phyloP scores from a whole-genome alignment of 129 eudicot genomes.

The Flaveria ramosissima region DNA sequence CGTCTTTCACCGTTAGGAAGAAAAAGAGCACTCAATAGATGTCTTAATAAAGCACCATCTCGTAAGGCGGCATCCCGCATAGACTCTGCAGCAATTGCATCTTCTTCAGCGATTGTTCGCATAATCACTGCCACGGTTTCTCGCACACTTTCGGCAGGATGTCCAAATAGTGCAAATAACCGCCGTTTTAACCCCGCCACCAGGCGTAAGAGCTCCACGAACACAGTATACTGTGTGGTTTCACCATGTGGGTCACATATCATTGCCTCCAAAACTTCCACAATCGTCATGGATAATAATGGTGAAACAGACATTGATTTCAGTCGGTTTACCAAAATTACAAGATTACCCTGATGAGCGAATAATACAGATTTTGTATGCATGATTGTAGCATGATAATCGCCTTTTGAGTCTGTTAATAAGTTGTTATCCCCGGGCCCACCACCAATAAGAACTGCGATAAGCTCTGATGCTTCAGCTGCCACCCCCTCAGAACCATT shows the following conservation, averaged over 20 bases:
- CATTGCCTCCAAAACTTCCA: conserved; percentile 97
- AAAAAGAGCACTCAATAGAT: conserved; percentile 79
- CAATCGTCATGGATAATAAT: conserved; percentile 82
- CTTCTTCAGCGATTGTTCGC: conserved; percentile 99
- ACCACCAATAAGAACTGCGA: conserved; percentile 94
- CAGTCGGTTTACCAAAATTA: conserved; percentile 80
- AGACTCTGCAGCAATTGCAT: conserved; percentile 96
- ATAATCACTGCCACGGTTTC: conserved; percentile 94
- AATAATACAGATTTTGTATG: conserved; percentile 89
- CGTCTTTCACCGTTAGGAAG: conserved; percentile 84
- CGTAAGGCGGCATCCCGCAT: conserved; percentile 99
- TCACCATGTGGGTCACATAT: conserved; percentile 94
- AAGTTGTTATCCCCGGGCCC: conserved; percentile 75
- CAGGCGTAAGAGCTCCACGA: conserved; percentile 87
- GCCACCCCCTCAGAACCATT: conserved; percentile 95
- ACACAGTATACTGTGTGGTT: conserved; percentile 87
- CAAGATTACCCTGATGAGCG: conserved; percentile 71
- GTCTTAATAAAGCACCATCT: conserved; percentile 94
- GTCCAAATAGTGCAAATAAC: conserved; percentile 88
- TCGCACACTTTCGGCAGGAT: conserved; percentile 94
- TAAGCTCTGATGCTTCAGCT: conserved; percentile 82
- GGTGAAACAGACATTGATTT: conserved; percentile 94
- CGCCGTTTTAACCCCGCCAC: conserved; percentile 94
- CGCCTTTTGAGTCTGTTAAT: conserved; percentile 82
- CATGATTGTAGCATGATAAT: conserved; percentile 91